These are phyloP conservation scores for Liquidambar formosana DNA, from an alignment of 164 flowering plant species.

Conservation along the genomic window DNA sequence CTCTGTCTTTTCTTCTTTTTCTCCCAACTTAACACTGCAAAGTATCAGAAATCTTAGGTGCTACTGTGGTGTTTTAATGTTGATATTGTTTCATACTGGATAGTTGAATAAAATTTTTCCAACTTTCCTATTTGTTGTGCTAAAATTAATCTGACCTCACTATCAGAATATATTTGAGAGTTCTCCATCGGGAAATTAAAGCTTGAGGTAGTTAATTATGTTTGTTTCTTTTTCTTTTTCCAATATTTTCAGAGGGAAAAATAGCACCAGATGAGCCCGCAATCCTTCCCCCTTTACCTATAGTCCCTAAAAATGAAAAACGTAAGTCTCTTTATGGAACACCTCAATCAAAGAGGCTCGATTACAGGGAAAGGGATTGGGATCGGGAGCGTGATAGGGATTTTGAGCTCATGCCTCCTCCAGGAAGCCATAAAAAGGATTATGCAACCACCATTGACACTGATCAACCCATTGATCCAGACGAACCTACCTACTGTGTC, in stretches of 20 bases:
- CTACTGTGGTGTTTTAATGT: too few species aligned
- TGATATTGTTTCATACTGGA: too few species aligned
- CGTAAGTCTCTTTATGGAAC: constrained; percentile 59
- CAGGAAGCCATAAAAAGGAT: constrained; percentile 83
- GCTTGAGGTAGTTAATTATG: background rate
- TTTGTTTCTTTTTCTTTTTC: constrained; percentile 5
- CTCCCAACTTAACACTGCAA: too few species aligned
- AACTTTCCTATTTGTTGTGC: too few species aligned
- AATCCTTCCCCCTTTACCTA: constrained; percentile 84
- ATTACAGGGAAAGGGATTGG: constrained; percentile 83
- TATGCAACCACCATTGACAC: constrained; percentile 65
- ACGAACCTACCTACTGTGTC: constrained; percentile 97
- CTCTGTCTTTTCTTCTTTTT: too few species aligned
- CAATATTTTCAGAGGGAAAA: constrained; percentile 67
- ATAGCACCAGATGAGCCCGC: constrained; percentile 86
- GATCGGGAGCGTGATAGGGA: constrained; percentile 92
- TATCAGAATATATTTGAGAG: too few species aligned
- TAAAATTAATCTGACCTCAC: too few species aligned
- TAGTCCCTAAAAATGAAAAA: constrained; percentile 75
- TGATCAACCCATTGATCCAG: constrained; percentile 96
- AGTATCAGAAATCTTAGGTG: too few species aligned
- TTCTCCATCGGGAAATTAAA: background rate
- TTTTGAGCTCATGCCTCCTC: constrained; percentile 99
- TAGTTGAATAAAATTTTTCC: too few species aligned
- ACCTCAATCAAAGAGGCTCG: constrained; percentile 74